A percentile compares a stretch with the other conserved stretches of the same genome.
These are phyloP conservation scores for Mortierella sp. DNA, from an alignment of 371 early-diverging fungal genomes.

Conservation along the genomic window DNA sequence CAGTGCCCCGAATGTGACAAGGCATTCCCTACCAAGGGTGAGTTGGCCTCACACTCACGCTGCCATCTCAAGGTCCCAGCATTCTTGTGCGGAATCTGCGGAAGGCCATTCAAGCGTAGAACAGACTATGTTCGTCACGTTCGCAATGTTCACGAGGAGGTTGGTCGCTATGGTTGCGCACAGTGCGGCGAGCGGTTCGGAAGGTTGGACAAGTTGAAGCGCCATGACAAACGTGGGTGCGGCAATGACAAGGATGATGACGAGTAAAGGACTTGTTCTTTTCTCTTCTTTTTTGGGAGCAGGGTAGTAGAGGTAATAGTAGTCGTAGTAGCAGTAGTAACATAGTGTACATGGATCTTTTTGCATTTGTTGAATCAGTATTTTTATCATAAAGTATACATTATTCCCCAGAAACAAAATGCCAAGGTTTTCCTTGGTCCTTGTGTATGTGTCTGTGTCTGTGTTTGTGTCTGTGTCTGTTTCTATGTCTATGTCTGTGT, in stretches of 20 bases:
- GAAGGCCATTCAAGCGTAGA: slow-evolving; percentile 55
- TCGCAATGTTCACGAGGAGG: slow-evolving; percentile 56
- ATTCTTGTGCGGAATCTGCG: slow-evolving; percentile 55
- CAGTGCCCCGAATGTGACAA: slow-evolving; percentile 55
- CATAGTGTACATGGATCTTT: slow-evolving; percentile 1
- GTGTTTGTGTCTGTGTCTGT: no score
- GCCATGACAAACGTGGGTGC: slow-evolving; percentile 56
- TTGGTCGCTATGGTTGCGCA: slow-evolving; percentile 52
- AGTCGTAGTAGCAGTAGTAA: neutral
- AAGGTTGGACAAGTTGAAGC: slow-evolving; percentile 52
- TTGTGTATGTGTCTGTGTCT: no score
- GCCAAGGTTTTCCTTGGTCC: no score
- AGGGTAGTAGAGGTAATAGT: neutral
- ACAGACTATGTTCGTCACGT: slow-evolving; percentile 57
- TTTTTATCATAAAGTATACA: neutral
- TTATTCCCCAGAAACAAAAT: neutral
- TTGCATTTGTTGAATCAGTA: slow-evolving; percentile 1
- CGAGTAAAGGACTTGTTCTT: neutral
- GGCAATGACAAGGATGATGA: slow-evolving; percentile 40
- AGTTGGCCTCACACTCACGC: slow-evolving; percentile 54
- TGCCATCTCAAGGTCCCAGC: slow-evolving; percentile 56
- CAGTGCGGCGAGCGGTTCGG: slow-evolving; percentile 55
- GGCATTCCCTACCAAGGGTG: slow-evolving; percentile 57
- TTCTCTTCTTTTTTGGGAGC: neutral
- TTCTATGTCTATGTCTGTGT: no score